Percentiles rank a stretch among this genome's conserved stretches.
Evolutionary conservation across 495 filamentous ascomycete species (phyloP).

Genomic region (Neurospora sp.): DNA sequence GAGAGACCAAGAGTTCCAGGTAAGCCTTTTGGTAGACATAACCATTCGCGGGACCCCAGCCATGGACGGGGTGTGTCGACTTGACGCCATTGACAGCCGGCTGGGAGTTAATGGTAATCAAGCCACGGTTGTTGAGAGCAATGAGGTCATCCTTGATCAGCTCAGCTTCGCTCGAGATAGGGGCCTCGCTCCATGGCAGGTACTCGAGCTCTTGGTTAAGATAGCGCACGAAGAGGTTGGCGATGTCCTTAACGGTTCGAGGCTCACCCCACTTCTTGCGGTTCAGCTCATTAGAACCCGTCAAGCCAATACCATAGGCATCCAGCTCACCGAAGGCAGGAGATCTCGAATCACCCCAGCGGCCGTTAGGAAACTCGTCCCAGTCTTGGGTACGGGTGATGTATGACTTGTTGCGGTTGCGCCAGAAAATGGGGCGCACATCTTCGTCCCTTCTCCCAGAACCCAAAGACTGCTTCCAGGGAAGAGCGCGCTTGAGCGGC

Average conservation of each 20-base stretch:
- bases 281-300: conserved; percentile 95
- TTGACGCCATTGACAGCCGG: conserved; percentile 90
- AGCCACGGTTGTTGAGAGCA: conserved; percentile 70
- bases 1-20: conserved; percentile 78
- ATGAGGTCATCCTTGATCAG: conserved; percentile 67
- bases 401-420: conserved; percentile 92
- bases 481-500: conserved; percentile 73
- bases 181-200: conserved; percentile 89
- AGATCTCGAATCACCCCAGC: conserved; percentile 96
- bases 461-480: conserved; percentile 90
- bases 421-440: conserved; percentile 98
- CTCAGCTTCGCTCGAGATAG: conserved; percentile 72
- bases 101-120: conserved; percentile 97
- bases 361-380: conserved; percentile 98
- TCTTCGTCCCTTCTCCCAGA: conserved; percentile 85
- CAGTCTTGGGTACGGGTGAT: conserved; percentile 92
- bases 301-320: conserved; percentile 87
- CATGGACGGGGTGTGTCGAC: conserved; percentile 75
- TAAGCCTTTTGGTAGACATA: conserved; percentile 99
- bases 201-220: conserved; percentile 68
- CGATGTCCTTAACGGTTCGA: conserved; percentile 65
- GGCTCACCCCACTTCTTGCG: conserved; percentile 92
- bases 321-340: conserved; percentile 97
- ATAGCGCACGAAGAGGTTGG: conserved; percentile 74
- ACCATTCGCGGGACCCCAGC: conserved; percentile 90